A percentile compares a stretch with the other conserved stretches of the same genome.
Conservation (phyloP, 768 basidiomycete genomes). For the Astraeus odoratus region DNA sequence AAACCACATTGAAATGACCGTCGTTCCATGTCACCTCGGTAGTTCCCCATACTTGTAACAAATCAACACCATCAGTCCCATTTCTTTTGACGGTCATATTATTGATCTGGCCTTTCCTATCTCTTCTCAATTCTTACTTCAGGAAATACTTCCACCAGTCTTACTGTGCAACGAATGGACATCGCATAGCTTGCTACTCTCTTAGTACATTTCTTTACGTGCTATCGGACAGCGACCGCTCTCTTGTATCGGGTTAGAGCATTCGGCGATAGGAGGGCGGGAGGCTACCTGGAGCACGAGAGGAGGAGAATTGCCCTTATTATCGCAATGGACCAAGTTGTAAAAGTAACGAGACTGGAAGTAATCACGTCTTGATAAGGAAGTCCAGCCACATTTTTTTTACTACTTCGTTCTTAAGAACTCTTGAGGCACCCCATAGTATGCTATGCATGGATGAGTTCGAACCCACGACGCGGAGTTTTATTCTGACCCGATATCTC, state of each 20-base stretch:
- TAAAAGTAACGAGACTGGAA: too few species aligned
- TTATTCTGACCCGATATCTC: neutral
- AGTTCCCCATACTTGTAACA: constrained; percentile 1
- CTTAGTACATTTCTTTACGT: neutral
- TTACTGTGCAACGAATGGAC: neutral
- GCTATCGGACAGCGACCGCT: neutral
- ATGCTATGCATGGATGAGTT: too few species aligned
- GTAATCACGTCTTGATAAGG: too few species aligned
- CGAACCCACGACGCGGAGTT: too few species aligned
- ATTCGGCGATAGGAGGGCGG: neutral
- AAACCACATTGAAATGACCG: neutral
- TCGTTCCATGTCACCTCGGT: neutral
- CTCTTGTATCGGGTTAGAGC: neutral
- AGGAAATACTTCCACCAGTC: neutral
- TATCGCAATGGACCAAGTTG: neutral
- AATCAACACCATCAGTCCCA: neutral
- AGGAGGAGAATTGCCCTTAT: neutral
- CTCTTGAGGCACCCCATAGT: too few species aligned
- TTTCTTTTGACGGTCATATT: constrained; percentile 7
- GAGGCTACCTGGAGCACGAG: neutral
- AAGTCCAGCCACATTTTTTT: too few species aligned
- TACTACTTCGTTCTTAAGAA: too few species aligned
- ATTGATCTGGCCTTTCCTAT: constrained; percentile 4
- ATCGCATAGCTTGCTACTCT: neutral
- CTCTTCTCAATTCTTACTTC: constrained; percentile 14